Evolutionary conservation across 169 alveolate genomes (phyloP), one percentile per base, ranked within the genome.

Genomic region (Plasmodium berghei): DNA sequence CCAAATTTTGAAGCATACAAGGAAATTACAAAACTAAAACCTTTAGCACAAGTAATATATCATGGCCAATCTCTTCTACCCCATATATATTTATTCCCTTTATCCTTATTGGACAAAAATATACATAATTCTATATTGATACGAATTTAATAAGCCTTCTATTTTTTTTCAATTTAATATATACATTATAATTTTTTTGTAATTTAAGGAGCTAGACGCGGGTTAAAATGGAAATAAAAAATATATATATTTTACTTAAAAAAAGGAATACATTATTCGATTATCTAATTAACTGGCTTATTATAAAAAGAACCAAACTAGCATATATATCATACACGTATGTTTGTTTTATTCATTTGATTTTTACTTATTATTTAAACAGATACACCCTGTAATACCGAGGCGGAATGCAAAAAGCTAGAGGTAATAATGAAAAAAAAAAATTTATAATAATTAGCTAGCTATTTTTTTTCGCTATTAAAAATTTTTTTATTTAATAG

Each of bases 381-480:
- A 77, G 89, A 77, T 16, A 77, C 89, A 10, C 89, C 89, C 3
- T 42, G 80, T 59, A 55, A 71, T 18, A 46, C 46, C 42, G 70
- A 87, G 87, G 95, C 92, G 74, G 74, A 89, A 85, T 56, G 93
- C 55, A 66, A 85, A 90, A 61, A 90, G 88, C 64, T 67, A 83
- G 87, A 88, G 52, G 75, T 93, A 83, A 72, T 72, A 80, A 52
- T 73, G 72, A n/a, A 52, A 3, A n/a, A 16, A 14, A 20, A 34
- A 14, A 58, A 16, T 42, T n/a, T 62, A 87, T 42, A 88, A 48
- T 59, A 58, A 75, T 10, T 87, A 92, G 0, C 71, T 92, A 70
- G 61, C 87, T 49, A 45, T 93, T 59, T 93, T 77, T 14, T 87
- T 89, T 1, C 67, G 42, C 42, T 34, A 34, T 4, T 34, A 3